Percentiles rank a stretch among this genome's conserved stretches.
Conservation (phyloP, 805 yeast species). For the Pichia nakasei region DNA sequence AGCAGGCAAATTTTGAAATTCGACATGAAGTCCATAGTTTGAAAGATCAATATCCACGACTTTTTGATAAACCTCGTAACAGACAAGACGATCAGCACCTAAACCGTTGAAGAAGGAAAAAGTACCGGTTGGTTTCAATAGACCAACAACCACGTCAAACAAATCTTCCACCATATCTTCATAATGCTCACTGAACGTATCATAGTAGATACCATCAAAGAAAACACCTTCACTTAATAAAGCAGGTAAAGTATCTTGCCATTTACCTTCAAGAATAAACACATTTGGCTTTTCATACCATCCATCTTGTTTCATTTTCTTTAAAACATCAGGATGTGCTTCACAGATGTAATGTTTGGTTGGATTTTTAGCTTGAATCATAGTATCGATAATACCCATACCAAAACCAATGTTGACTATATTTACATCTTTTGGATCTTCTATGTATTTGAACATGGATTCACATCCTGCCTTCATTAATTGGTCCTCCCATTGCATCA, state of each 20-base stretch:
- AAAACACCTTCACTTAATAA: slow-evolving; percentile 58
- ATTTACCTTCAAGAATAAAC: slow-evolving; percentile 72
- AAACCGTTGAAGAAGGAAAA: slow-evolving; percentile 91
- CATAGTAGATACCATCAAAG: slow-evolving; percentile 89
- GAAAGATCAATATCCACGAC: slow-evolving; percentile 72
- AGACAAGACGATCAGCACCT: slow-evolving; percentile 68
- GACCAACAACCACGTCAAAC: slow-evolving; percentile 73
- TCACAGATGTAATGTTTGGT: slow-evolving; percentile 80
- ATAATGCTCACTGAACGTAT: slow-evolving; percentile 89
- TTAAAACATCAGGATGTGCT: slow-evolving; percentile 88
- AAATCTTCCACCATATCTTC: slow-evolving; percentile 72
- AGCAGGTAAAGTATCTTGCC: slow-evolving; percentile 76
- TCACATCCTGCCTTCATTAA: slow-evolving; percentile 78
- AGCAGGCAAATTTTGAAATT: slow-evolving; percentile 41
- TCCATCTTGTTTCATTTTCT: slow-evolving; percentile 60
- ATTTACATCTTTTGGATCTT: slow-evolving; percentile 29
- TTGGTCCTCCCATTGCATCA: slow-evolving; percentile 94
- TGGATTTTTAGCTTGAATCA: slow-evolving; percentile 54
- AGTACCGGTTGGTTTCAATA: slow-evolving; percentile 71
- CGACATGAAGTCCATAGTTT: slow-evolving; percentile 67
- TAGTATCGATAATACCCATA: slow-evolving; percentile 87
- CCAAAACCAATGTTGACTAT: slow-evolving; percentile 90
- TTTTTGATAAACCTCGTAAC: slow-evolving; percentile 77
- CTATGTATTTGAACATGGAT: slow-evolving; percentile 46
- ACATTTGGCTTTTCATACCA: slow-evolving; percentile 76